Base-by-base conservation (phyloP, 345 rosid species). In the Populus nigra region DNA sequence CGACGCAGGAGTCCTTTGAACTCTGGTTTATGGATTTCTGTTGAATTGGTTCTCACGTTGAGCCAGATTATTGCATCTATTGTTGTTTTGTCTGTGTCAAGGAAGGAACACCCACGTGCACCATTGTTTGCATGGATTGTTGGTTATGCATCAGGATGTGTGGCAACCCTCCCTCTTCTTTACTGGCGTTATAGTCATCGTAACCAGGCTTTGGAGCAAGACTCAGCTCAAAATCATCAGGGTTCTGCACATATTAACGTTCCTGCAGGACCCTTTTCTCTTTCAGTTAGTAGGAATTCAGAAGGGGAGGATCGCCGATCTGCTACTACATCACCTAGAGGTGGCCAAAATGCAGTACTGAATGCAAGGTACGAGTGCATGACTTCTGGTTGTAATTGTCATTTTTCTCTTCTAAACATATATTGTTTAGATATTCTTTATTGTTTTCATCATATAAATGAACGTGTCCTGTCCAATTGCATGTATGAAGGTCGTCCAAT, bases 11-110 rank as follows among this genome's bases (percentile, higher is more conserved):
- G 97, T 86, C 99, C 98, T 12, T 71, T 93, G 79, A 96, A 93
- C 83, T 93, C 99, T n/a, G 96, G 93, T 47, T 71, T 90, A 71
- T 96, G 99, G 98, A 93, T 96, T 75, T 93, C 98, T 65, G 81
- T 91, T 59, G 98, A 96, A 80, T 86, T 96, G 73, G 77, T 80
- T 53, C 90, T 96, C 73, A 96, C 99, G 45, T 65, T 93, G 79
- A 88, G 97, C 79, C 99, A 96, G 87, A 91, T 96, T 78, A 77
- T 92, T 79, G 97, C 98, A 36, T 90, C 99, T 10, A 71, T 91
- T 53, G 85, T 92, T 61, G 96, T 96, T 69, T 86, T 91, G 84
- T 88, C 94, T 20, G 67, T 91, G 77, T 93, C 98, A 1, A 93
- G 88, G 86, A 75, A 92, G 67, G 98, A 96, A 84, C 90, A 88